A percentile compares a stretch with the other conserved stretches of the same genome.
Conservation (phyloP, 768 basidiomycete genomes). For the Amanita molliuscula region DNA sequence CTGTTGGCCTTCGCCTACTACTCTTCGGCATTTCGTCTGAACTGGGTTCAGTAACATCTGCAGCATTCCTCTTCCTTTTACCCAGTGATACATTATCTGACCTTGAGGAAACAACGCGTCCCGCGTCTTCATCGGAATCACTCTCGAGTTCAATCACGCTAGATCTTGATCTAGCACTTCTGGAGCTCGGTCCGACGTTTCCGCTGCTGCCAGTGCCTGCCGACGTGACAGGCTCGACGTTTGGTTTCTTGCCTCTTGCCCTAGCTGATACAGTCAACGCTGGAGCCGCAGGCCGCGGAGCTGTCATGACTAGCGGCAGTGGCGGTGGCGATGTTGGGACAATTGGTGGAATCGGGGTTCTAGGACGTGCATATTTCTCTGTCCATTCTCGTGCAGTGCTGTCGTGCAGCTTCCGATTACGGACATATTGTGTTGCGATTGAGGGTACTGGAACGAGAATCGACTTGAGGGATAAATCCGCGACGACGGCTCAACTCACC, state of each 20-base stretch:
- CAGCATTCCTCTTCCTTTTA: constrained; percentile 23
- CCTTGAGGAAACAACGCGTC: constrained; percentile 6
- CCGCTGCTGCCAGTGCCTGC: not conserved
- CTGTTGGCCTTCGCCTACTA: not conserved
- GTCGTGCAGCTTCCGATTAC: constrained; percentile 64
- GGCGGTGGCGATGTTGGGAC: constrained; percentile 18
- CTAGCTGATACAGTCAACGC: constrained; percentile 22
- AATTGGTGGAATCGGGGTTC: constrained; percentile 11
- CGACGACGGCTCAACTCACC: constrained; percentile 27
- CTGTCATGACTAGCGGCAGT: constrained; percentile 13
- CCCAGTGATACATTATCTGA: constrained; percentile 12
- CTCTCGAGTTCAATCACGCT: constrained; percentile 11
- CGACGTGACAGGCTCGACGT: not conserved
- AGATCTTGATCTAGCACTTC: not conserved
- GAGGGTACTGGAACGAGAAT: constrained; percentile 39
- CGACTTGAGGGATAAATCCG: not conserved
- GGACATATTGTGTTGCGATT: constrained; percentile 60
- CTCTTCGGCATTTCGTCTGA: constrained; percentile 11
- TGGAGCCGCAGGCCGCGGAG: constrained; percentile 8
- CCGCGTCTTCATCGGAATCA: constrained; percentile 19
- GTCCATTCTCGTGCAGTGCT: constrained; percentile 74
- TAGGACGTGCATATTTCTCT: constrained; percentile 50
- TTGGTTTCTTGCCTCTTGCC: constrained; percentile 6
- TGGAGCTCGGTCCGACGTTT: not conserved
- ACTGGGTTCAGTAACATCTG: constrained; percentile 15